Base-by-base conservation (phyloP, 345 rosid species). In the Carallia pectinifolia region DNA sequence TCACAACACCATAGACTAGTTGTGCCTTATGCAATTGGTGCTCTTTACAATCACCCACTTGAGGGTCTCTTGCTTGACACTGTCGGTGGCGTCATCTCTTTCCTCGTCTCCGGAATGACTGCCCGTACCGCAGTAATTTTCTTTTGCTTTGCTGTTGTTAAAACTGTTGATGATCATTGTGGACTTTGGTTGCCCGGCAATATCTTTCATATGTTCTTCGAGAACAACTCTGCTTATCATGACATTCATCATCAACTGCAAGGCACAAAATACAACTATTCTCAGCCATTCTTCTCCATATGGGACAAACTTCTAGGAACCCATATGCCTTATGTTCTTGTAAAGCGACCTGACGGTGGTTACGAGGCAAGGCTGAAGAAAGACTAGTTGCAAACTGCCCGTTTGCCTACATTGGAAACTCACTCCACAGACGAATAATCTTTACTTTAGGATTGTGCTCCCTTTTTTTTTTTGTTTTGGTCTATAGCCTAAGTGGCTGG, bases 61-160 rank as follows among this genome's bases (percentile, higher is more conserved):
- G 90, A 89, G 72, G 90, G 88, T 58, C 87, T 89, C 89, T 86
- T 1, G 93, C 89, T 86, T 1, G 93, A 89, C 74, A 89, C 89
- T 7, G 83, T 82, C 1, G 93, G 90, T 2, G 90, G 89, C 48
- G 93, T 89, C 38, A 67, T 84, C 63, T 82, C 90, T 53, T 89
- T 89, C 81, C 85, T 89, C 18, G 71, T 84, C 39, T 83, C 93
- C 0, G 93, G 93, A 50, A 89, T 89, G 93, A 86, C 93, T 7
- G 89, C 93, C 7, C 74, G 90, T 19, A 89, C 89, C 15, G 85
- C 82, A 53, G 87, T 82, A 19, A 52, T 83, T 30, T 86, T 89
- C 85, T 89, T 89, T 78, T 86, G 93, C 82, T 85, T 86, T 33
- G 86, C 86, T 12, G 82, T 83, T 40, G 58, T 85, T 47, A 89